phyloP scores from a whole-genome alignment of 2,329 filamentous ascomycete species.

The Gnomoniopsis smithogilvyi region DNA sequence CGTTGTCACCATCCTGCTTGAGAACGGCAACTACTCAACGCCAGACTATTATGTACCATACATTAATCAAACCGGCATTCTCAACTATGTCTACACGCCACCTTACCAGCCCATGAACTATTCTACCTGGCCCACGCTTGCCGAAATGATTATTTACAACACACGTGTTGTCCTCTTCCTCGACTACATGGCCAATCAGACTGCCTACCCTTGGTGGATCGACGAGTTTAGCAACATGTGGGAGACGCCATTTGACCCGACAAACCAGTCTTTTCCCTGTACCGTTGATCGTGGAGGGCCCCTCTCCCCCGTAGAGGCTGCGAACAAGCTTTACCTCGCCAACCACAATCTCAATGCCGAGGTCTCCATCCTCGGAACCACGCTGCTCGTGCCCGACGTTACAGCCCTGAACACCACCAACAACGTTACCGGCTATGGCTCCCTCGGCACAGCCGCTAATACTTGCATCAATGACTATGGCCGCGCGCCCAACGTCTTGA shows the following conservation, averaged over 20 bases:
- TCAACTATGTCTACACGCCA: constrained; percentile 71
- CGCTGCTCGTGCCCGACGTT: constrained; percentile 69
- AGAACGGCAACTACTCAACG: constrained; percentile 73
- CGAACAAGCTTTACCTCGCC: constrained; percentile 70
- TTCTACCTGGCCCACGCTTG: constrained; percentile 80
- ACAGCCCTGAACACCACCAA: constrained; percentile 71
- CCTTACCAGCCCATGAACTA: constrained; percentile 63
- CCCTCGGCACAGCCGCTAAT: constrained; percentile 60
- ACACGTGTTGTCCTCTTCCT: constrained; percentile 78
- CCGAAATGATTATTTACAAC: constrained; percentile 67
- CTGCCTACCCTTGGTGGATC: constrained; percentile 74
- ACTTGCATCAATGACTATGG: constrained; percentile 63
- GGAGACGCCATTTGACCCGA: constrained; percentile 83
- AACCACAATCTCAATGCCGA: constrained; percentile 91
- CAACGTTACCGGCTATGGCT: constrained; percentile 59
- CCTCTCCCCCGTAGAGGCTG: constrained; percentile 41
- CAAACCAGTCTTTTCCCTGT: constrained; percentile 68
- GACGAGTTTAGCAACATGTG: constrained; percentile 87
- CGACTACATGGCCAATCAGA: constrained; percentile 82
- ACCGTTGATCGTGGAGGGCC: constrained; percentile 70
- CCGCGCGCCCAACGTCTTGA: constrained; percentile 70
- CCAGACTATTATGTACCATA: constrained; percentile 62
- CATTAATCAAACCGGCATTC: constrained; percentile 69
- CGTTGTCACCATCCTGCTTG: constrained; percentile 81
- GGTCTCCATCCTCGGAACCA: constrained; percentile 61